Evolutionary conservation across 2,329 filamentous ascomycete genomes (phyloP).

Genomic region (Colletotrichum spaethianum): DNA sequence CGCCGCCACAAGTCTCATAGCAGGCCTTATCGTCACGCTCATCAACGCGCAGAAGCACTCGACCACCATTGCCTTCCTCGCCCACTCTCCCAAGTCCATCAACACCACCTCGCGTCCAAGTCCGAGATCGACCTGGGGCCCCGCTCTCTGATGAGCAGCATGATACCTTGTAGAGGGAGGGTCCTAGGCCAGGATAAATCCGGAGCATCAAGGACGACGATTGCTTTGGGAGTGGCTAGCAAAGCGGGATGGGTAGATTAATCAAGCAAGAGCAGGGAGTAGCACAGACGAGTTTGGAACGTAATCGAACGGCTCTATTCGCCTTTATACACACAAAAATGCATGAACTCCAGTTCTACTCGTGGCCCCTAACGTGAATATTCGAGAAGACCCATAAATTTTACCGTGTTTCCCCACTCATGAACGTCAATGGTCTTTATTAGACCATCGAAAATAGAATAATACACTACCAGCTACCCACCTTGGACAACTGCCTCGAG

Average conservation of each 20-base stretch:
- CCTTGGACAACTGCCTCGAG: slow-evolving; percentile 65
- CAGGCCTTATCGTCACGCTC: not conserved
- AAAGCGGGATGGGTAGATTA: not conserved
- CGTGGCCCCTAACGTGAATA: not conserved
- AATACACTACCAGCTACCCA: slow-evolving; percentile 46
- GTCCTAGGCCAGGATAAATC: not conserved
- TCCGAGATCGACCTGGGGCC: not conserved
- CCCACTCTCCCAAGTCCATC: not conserved
- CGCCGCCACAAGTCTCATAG: not conserved
- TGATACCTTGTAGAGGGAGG: too few species aligned
- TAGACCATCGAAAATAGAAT: not conserved
- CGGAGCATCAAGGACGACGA: not conserved
- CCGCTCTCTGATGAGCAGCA: not conserved
- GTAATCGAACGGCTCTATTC: not conserved
- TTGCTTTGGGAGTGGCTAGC: too few species aligned
- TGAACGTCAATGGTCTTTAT: not conserved
- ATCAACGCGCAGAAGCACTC: not conserved
- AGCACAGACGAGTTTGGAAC: not conserved
- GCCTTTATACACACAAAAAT: not conserved
- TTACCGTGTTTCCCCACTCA: not conserved
- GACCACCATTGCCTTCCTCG: not conserved
- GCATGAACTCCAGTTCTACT: not conserved
- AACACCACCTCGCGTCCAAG: too few species aligned
- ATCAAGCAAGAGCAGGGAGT: not conserved
- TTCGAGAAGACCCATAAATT: not conserved